Conservation (phyloP, 106 monocot species). For the Triglochin maritima region DNA sequence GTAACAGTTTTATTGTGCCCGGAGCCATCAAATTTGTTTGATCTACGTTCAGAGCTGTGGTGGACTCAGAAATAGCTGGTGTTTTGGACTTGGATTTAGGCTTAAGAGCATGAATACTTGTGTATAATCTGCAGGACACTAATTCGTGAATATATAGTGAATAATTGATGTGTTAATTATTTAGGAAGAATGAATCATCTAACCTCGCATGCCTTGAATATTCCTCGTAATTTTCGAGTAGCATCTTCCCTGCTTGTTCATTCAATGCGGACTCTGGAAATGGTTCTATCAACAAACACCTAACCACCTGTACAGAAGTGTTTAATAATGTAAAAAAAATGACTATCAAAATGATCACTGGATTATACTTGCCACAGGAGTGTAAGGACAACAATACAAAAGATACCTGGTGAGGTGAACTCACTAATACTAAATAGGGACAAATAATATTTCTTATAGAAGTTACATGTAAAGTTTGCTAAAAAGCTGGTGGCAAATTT, state of each 20-base stretch:
- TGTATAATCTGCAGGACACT: conserved; percentile 20
- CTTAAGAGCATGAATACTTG: conserved; percentile 80
- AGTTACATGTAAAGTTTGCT: too few relatives aligned
- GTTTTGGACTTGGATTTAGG: conserved; percentile 52
- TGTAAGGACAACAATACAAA: too few relatives aligned
- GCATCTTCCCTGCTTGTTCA: conserved; percentile 92
- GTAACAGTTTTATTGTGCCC: conserved; percentile 1
- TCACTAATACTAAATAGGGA: too few relatives aligned
- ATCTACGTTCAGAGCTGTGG: conserved; percentile 68
- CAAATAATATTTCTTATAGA: too few relatives aligned
- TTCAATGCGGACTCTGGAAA: conserved; percentile 95
- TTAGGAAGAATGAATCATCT: not conserved
- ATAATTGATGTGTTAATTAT: not conserved
- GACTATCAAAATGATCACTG: not conserved
- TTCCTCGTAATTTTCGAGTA: conserved; percentile 82
- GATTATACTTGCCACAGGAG: not conserved
- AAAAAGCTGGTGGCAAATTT: too few relatives aligned
- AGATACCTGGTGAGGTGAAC: too few relatives aligned
- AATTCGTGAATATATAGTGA: not conserved
- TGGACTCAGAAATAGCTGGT: conserved; percentile 69
- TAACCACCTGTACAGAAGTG: conserved; percentile 50
- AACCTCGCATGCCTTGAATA: conserved; percentile 87
- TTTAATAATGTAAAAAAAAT: not conserved
- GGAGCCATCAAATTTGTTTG: conserved; percentile 1
- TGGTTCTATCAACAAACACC: conserved; percentile 91